Conservation (phyloP, 345 rosid genomes). For the Litchi chinensis region DNA sequence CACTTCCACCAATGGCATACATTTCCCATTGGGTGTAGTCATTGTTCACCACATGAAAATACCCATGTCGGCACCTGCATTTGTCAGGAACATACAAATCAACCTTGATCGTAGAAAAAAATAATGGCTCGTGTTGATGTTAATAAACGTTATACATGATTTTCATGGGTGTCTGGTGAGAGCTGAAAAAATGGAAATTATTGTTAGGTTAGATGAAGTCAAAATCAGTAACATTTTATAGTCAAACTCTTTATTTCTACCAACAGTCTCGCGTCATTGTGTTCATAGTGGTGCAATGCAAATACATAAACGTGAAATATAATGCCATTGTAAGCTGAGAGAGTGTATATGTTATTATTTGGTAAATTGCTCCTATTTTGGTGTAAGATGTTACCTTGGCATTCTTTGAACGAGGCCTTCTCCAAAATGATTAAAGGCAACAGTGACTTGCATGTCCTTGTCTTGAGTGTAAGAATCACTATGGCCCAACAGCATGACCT, state of each 20-base stretch:
- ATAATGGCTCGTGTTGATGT: not conserved
- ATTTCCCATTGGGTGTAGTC: constrained; percentile 86
- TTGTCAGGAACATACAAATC: not conserved
- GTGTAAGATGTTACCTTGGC: constrained; percentile 54
- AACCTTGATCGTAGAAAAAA: not conserved
- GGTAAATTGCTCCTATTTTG: too few species aligned
- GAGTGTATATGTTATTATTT: too few species aligned
- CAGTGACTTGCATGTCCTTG: constrained; percentile 73
- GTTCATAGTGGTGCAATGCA: not conserved
- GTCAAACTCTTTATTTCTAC: not conserved
- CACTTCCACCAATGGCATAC: constrained; percentile 93
- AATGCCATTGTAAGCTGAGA: not conserved
- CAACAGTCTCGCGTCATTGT: not conserved
- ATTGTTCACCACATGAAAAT: constrained; percentile 87
- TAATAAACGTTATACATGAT: not conserved
- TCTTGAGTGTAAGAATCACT: constrained; percentile 67
- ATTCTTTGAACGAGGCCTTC: constrained; percentile 88
- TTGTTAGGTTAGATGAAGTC: not conserved
- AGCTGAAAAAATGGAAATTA: too few species aligned
- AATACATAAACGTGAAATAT: too few species aligned
- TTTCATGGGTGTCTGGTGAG: not conserved
- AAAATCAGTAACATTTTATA: too few species aligned
- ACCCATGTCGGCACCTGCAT: constrained; percentile 75
- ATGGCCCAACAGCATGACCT: constrained; percentile 81
- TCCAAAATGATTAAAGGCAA: constrained; percentile 86